Evolutionary conservation across 2,329 filamentous ascomycete genomes (phyloP).

Genomic region (Colletotrichum liaoningense): DNA sequence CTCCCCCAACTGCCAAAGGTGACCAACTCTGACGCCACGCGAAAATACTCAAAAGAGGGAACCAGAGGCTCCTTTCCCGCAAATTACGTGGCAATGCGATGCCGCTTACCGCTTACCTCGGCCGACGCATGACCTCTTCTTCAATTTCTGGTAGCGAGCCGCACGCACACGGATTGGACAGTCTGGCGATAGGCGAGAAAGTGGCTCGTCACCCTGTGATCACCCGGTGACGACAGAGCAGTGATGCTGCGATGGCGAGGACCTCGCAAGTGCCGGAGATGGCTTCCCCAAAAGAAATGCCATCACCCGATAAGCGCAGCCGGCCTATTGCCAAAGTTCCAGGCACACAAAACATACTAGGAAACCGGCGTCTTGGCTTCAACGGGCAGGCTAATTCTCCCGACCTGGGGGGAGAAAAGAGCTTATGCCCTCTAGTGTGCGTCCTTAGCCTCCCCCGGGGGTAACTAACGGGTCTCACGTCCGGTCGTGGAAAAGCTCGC

Average conservation of each 20-base stretch:
- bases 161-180: not conserved
- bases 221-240: not conserved
- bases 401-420: not conserved
- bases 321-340: not conserved
- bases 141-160: conserved; percentile 7
- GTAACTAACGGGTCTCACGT: not conserved
- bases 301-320: conserved; percentile 13
- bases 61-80: not conserved
- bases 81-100: not conserved
- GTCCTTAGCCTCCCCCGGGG: not conserved
- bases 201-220: conserved; percentile 8
- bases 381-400: not conserved
- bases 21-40: not conserved
- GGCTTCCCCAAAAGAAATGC: conserved; percentile 20
- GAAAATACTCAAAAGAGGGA: not conserved
- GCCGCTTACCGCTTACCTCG: not conserved
- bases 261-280: conserved; percentile 16
- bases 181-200: conserved; percentile 2
- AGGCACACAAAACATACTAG: not conserved
- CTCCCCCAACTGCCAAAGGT: not conserved
- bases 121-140: not conserved
- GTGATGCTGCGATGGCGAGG: too few relatives aligned
- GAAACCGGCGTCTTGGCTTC: not conserved
- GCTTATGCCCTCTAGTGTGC: conserved; percentile 3
- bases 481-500: conserved; percentile 1